Conservation (phyloP, 192 early-diverging fungal genomes). For the Podochytrium sp. region DNA sequence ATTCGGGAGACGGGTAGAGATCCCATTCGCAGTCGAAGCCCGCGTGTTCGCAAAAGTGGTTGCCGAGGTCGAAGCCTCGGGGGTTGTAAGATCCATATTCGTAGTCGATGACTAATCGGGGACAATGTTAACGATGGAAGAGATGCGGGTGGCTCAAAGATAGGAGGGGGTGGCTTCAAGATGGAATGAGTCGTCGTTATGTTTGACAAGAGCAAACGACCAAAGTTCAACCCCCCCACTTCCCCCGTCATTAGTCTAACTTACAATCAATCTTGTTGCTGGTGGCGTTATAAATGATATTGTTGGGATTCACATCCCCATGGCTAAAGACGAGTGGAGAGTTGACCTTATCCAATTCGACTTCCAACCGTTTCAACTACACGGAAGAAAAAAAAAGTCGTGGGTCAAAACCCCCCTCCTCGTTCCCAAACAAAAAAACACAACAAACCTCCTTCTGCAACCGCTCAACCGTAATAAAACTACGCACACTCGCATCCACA, state of each 20-base stretch:
- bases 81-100: conserved; percentile 87
- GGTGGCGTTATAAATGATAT: conserved; percentile 77
- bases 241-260: too few relatives aligned
- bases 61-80: conserved; percentile 93
- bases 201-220: too few relatives aligned
- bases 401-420: neutral
- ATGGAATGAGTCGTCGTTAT: too few relatives aligned
- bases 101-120: conserved; percentile 74
- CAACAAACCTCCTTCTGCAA: conserved; percentile 17
- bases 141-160: neutral
- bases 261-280: conserved; percentile 45
- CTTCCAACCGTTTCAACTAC: conserved; percentile 25
- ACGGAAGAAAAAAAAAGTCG: neutral
- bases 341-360: conserved; percentile 55
- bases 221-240: too few relatives aligned
- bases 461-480: conserved; percentile 15
- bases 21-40: conserved; percentile 94
- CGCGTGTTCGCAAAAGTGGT: conserved; percentile 93
- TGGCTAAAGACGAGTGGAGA: conserved; percentile 90
- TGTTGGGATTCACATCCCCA: conserved; percentile 93
- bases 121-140: neutral
- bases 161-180: too few relatives aligned
- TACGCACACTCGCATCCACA: conserved; percentile 20
- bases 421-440: neutral
- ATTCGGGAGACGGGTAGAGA: conserved; percentile 73